Evolutionary conservation across 2,329 filamentous ascomycete species (phyloP), one percentile per base, ranked within the genome.

Genomic region (Clarireedia paspali): DNA sequence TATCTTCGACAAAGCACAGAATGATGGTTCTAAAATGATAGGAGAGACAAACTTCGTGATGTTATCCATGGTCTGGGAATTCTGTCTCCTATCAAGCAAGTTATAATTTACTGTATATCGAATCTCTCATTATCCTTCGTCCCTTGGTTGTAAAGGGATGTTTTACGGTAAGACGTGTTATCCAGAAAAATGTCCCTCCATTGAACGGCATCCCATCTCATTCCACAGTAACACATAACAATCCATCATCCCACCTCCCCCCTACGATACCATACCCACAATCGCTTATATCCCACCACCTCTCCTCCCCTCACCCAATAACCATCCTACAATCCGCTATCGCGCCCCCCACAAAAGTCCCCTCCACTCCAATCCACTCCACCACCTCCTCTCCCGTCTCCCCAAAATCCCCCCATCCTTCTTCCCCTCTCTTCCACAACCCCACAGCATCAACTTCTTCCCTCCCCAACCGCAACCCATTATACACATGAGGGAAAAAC

Each of bases 401-500:
- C 57, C 58, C 62, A 66, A 15, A 62, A 65, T 65, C 66, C 66
- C 7, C 57, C 60, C 14, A 67, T 5, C 5, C 49, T 4, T 45
- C 58, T 1, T 45, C 57, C 1, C 26, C 57, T 38, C 52, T 58
- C 26, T 49, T 50, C 63, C 64, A 67, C 27, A 49, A 52, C 17
- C 57, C 60, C 6, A 63, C 49, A 38, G 49, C 53, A n/a, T 66
- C 62, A 23, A 67, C 58, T 50, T 67, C 64, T 15, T 62, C 60
- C 23, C 55, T 60, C 7, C 65, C 66, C 20, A 67, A 27, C 40
- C 58, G 65, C 49, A 66, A 54, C 20, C 55, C 61, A 55, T 66
- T 64, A 59, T 67, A 63, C 42, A 68, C 57, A 56, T 68, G 66
- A 20, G 66, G 64, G 50, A 67, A 68, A 2, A 61, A 64, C 0